Base-by-base conservation (phyloP, 176 grass and related monocot species). In the Triticum monococcum region DNA sequence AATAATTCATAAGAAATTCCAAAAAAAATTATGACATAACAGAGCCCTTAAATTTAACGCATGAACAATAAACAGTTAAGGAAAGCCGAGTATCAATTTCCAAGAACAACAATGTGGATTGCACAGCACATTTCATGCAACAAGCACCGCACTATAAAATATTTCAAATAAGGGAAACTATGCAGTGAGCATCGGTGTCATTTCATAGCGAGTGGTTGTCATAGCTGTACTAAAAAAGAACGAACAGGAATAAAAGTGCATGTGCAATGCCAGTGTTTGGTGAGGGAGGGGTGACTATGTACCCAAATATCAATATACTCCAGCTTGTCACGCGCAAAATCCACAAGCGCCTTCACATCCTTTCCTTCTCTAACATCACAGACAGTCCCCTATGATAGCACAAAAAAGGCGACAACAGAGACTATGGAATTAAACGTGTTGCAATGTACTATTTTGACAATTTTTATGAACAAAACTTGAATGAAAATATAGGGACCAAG, bases 231-330 rank as follows among this genome's bases (percentile, higher is more conserved):
- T 37, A 24, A 17, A 23, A 82, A 65, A 52, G 32, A 82, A 70
- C 0, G 10, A 71, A 22, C 54, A 45, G 8, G 26, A 87, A 72
- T 17, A 68, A 22, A 33, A 75, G 48, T 68, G 57, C 7, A 37
- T 4, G 23, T 50, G 33, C 61, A 68, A 26, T 62, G 33, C 61
- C 61, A 26, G 11, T 74, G 74, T 63, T 86, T 63, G 59, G 24
- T 64, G 26, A 61, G 67, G 20, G 20, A 50, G 46, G 48, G 68
- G 28, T 68, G 3, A 66, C 20, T 52, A 23, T 43, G 64, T 96
- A 98, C 93, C 93, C 97, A 98, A 86, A 98, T 94, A 89, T 98
- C 97, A 88, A 98, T 92, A 62, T 94, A 89, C 52, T 88, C 91
- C 50, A 96, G 72, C 37, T 89, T 92, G 20, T 94, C 87, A 69